phyloP scores from a whole-genome alignment of 768 basidiomycete species.

The Dacryopinax primogenitus region DNA sequence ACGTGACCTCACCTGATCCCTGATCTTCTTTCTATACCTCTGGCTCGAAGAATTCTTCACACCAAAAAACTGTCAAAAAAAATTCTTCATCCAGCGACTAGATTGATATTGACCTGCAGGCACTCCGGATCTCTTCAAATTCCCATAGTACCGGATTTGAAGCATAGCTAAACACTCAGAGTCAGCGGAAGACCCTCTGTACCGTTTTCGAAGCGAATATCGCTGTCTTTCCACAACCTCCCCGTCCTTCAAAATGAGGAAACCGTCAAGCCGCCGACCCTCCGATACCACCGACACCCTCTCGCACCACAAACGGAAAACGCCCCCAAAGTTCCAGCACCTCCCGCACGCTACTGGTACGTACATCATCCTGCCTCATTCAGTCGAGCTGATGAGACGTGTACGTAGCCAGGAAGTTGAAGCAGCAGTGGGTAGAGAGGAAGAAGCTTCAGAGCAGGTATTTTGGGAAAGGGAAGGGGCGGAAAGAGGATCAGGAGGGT shows the following conservation, averaged over 20 bases:
- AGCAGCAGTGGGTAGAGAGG: constrained; percentile 64
- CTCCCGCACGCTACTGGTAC: constrained; percentile 3
- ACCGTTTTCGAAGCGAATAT: too few species aligned
- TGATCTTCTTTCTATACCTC: too few species aligned
- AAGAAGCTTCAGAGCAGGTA: constrained; percentile 68
- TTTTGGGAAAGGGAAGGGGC: constrained; percentile 47
- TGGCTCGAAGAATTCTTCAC: too few species aligned
- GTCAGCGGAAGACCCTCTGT: too few species aligned
- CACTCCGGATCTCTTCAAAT: too few species aligned
- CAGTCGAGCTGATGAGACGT: neutral
- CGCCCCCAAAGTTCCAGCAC: constrained; percentile 2
- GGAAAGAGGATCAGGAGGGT: constrained; percentile 31
- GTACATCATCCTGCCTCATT: neutral
- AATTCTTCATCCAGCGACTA: too few species aligned
- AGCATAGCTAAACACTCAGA: too few species aligned
- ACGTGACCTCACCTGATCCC: too few species aligned
- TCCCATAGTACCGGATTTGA: too few species aligned
- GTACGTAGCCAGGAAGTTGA: constrained; percentile 58
- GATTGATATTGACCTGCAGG: too few species aligned
- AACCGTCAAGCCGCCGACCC: neutral
- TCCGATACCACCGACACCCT: neutral
- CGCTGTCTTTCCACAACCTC: too few species aligned
- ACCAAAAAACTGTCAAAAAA: too few species aligned
- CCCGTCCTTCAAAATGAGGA: neutral
- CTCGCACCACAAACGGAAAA: neutral